Evolutionary conservation across 176 grass and related monocot species (phyloP), one percentile per base, ranked within the genome.

Genomic region (Avena eriantha): DNA sequence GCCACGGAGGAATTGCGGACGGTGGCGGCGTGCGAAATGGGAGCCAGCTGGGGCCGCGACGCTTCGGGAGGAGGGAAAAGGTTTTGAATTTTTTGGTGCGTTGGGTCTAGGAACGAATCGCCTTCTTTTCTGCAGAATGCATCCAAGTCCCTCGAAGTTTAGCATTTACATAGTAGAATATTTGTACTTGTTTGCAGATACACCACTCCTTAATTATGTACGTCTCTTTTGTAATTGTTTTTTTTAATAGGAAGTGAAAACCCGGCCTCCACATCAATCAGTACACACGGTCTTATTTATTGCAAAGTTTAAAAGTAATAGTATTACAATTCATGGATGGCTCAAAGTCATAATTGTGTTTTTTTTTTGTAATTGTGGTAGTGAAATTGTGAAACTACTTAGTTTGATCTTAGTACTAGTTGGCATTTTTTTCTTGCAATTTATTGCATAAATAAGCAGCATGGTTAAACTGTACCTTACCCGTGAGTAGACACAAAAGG

Each of bases 71-170:
- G 45, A 81, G 11, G 61, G 7, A 22, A 12, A 77, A 55, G 15
- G 18, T 36, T 87, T 87, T 87, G 80, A 82, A 82, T 48, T 81
- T 74, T 50, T 50, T 31, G 68, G 29, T 35, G 43, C 72, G 43
- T 63, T 63, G 43, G 34, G 76, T 41, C 18, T 36, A 9, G 76
- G 55, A 60, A 60, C 26, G 49, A 77, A 77, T 61, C 72, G 47
- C 54, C 19, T 39, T 60, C 53, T 58, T 35, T 58, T 57, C 12
- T 14, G 19, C 50, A 36, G 35, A 50, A 46, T 74, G 45, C 71
- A 74, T 17, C 13, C 13, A 0, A 15, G 71, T 74, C 45, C 71
- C 71, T 73, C 39, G 10, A 45, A 71, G 4, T 24, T 69, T 16
- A 10, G 14, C 1, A 16, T 39, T 68, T 60, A 57, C 39, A 29